Base-by-base conservation (phyloP, 1,284 basidiomycete species). In the Apiotrichum porosum region DNA sequence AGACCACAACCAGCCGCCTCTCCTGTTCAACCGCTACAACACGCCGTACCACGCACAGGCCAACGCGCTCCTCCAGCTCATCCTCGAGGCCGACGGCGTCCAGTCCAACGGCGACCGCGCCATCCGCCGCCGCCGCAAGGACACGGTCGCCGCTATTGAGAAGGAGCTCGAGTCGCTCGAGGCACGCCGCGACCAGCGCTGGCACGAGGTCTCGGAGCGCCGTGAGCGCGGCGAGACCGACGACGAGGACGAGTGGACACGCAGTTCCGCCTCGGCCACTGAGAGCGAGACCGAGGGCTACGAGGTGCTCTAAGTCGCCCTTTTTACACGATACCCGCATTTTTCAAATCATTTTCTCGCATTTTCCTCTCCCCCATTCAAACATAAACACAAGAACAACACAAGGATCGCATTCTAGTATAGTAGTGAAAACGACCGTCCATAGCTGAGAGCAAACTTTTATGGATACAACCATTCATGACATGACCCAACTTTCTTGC, bases 81-180 rank as follows among this genome's bases (percentile, higher is more conserved):
- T 88, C 26, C 77, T 81, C 37, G 75, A 76, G 49, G 77, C 86
- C 6, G 86, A 88, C 57, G 80, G 77, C 0, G 78, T 87, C 5
- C 79, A 84, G 55, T 83, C 80, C 55, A 77, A 76, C 58, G 85
- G 85, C 0, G 77, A 82, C 52, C 65, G 71, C 42, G 69, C 68
- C 3, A 79, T 88, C 15, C 75, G 85, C 35, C 74, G 75, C n/a
- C 74, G 71, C 50, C 71, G 86, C 46, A 79, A 81, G 66, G 74
- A 73, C 10, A 75, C 84, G 4, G 84, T 86, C 35, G 74, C 71
- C 50, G 63, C 63, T 37, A 79, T 88, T n/a, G 85, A 87, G 71
- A 55, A 61, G 23, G 85, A 83, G 56, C 63, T 84, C 28, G 78
- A 78, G 51, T 73, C 73, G 34, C 63, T 84, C 18, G 81, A 81